Conservation (phyloP, 345 rosid species). For the Citrus sp. region DNA sequence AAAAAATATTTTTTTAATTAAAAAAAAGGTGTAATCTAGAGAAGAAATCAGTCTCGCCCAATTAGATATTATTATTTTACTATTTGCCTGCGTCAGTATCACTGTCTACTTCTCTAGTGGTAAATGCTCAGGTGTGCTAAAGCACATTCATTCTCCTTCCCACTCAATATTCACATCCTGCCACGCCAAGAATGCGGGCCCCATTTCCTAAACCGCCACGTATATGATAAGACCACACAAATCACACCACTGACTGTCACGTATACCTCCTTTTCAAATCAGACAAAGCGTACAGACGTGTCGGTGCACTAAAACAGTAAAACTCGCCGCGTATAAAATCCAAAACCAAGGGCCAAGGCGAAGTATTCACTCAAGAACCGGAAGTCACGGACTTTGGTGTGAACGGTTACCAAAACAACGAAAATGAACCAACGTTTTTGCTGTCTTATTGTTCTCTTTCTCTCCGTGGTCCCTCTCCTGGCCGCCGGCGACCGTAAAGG, state of each 20-base stretch:
- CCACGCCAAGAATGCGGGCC: not conserved
- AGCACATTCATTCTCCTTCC: too few relatives aligned
- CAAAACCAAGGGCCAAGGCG: fast-evolving
- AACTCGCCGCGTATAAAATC: not conserved
- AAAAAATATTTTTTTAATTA: too few relatives aligned
- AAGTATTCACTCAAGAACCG: too few relatives aligned
- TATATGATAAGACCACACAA: not conserved
- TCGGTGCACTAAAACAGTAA: not conserved
- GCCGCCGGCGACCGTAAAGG: conserved; percentile 2
- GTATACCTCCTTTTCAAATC: not conserved
- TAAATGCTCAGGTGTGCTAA: not conserved
- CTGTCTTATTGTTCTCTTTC: conserved; percentile 3
- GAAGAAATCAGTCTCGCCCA: too few relatives aligned
- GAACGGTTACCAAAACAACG: not conserved
- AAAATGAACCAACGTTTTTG: not conserved
- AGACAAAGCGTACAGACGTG: not conserved
- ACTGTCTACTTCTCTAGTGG: too few relatives aligned
- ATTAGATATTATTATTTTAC: too few relatives aligned
- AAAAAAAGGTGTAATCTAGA: too few relatives aligned
- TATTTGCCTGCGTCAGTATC: too few relatives aligned
- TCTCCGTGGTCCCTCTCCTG: conserved; percentile 16
- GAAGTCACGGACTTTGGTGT: too few relatives aligned
- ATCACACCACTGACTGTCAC: not conserved
- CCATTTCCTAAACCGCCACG: not conserved
- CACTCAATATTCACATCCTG: not conserved